These are phyloP conservation scores for Colletotrichum noveboracense DNA, from an alignment of 2,329 filamentous ascomycete genomes.

Conservation along the genomic window DNA sequence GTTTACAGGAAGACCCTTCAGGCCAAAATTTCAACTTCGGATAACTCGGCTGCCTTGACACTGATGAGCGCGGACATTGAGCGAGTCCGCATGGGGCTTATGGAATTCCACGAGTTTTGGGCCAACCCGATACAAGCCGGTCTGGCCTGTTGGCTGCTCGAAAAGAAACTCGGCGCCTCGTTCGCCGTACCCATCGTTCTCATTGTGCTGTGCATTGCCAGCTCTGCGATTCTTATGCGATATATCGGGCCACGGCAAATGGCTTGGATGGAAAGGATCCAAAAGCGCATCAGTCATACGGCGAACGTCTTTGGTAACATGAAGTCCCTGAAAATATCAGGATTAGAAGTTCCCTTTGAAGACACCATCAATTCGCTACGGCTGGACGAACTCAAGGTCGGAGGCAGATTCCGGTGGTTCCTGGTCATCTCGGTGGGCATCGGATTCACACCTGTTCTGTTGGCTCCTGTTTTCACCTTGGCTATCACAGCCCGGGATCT, in stretches of 20 bases:
- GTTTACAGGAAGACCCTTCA: constrained; percentile 38
- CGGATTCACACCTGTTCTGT: constrained; percentile 36
- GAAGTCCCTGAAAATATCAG: constrained; percentile 44
- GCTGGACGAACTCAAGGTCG: constrained; percentile 34
- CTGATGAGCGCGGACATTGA: constrained; percentile 55
- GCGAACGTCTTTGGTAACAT: constrained; percentile 34
- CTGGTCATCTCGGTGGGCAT: constrained; percentile 29
- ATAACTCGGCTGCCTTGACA: constrained; percentile 46
- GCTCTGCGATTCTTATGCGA: constrained; percentile 29
- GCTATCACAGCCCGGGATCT: constrained; percentile 29
- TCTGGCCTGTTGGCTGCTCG: constrained; percentile 51
- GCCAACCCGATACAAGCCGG: constrained; percentile 44
- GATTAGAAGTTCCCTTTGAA: constrained; percentile 33
- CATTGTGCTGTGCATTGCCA: neutral
- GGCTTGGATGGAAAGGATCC: constrained; percentile 28
- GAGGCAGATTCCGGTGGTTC: constrained; percentile 29
- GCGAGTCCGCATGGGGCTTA: constrained; percentile 38
- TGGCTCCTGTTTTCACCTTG: constrained; percentile 39
- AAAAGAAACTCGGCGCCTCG: constrained; percentile 33
- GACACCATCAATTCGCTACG: constrained; percentile 36
- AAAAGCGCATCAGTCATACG: constrained; percentile 30
- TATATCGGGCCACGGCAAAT: constrained; percentile 11
- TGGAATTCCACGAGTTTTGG: constrained; percentile 45
- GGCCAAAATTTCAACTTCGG: constrained; percentile 32
- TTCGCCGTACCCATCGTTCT: constrained; percentile 5